Conservation (phyloP, 371 early-diverging fungal species). For the Dichotomocladium elegans region DNA sequence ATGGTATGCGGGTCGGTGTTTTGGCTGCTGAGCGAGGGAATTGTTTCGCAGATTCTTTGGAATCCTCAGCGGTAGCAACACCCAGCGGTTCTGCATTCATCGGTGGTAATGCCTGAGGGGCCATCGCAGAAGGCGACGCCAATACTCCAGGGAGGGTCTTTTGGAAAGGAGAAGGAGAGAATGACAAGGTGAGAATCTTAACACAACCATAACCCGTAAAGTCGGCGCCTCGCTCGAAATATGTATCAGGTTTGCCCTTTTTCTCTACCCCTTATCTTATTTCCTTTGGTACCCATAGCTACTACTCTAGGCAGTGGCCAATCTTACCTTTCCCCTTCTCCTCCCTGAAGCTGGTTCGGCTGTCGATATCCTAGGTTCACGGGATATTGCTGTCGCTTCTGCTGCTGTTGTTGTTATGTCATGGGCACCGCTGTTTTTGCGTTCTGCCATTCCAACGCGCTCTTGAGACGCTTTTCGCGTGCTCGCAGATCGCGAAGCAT, state of each 20-base stretch:
- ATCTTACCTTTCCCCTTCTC: constrained; percentile 45
- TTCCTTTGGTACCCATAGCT: constrained; percentile 18
- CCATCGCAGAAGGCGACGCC: constrained; percentile 29
- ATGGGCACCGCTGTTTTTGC: neutral
- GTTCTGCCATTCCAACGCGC: constrained; percentile 2
- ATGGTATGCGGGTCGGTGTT: constrained; percentile 29
- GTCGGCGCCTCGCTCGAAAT: too few species aligned
- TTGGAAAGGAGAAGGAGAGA: neutral
- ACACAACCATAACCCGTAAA: constrained; percentile 10
- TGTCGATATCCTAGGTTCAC: constrained; percentile 4
- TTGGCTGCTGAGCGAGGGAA: constrained; percentile 16
- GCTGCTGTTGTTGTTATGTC: neutral
- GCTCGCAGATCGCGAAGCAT: neutral
- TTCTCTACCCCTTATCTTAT: constrained; percentile 10
- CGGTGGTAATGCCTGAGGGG: constrained; percentile 39
- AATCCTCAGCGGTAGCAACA: constrained; percentile 12
- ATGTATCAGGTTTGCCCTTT: constrained; percentile 19
- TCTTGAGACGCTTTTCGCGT: constrained; percentile 1
- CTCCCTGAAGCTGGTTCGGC: constrained; percentile 11
- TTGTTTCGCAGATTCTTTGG: neutral
- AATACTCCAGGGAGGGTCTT: constrained; percentile 46
- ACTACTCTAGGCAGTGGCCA: constrained; percentile 18
- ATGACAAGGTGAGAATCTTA: constrained; percentile 9
- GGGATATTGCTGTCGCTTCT: neutral
- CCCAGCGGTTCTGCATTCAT: constrained; percentile 44